Evolutionary conservation across 306 rosid species (phyloP).

Genomic region (Gastrolobium bilobum): DNA sequence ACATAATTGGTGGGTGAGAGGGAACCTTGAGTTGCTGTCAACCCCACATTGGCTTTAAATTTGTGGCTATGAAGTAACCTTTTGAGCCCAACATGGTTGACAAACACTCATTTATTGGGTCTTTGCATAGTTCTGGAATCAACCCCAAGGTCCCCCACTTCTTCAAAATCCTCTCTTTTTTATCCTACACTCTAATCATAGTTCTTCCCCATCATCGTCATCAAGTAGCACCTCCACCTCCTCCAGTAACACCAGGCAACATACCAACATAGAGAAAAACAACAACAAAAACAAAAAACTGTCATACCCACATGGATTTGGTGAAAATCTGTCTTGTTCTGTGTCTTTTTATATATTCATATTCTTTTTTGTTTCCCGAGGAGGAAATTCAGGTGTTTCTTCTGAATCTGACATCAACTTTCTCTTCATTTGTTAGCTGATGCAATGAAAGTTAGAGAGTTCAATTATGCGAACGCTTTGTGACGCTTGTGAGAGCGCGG

Average conservation of each 20-base stretch:
- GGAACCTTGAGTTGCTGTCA: slow-evolving; percentile 51
- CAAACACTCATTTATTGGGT: slow-evolving; percentile 51
- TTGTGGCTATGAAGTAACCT: slow-evolving; percentile 70
- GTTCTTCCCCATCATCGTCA: slow-evolving; percentile 53
- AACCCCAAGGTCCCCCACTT: slow-evolving; percentile 28
- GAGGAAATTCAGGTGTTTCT: slow-evolving; percentile 28
- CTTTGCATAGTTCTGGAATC: slow-evolving; percentile 54
- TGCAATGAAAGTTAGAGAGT: slow-evolving; percentile 73
- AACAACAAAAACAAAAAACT: not conserved
- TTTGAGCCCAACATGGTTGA: slow-evolving; percentile 52
- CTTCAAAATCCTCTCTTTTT: slow-evolving; percentile 42
- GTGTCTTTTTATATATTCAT: not conserved
- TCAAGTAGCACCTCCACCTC: slow-evolving; percentile 42
- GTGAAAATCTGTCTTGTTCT: slow-evolving; percentile 66
- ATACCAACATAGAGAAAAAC: slow-evolving; percentile 36
- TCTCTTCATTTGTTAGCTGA: slow-evolving; percentile 45
- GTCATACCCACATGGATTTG: slow-evolving; percentile 56
- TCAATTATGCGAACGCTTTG: slow-evolving; percentile 95
- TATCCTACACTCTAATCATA: slow-evolving; percentile 38
- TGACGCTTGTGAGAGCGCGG: slow-evolving; percentile 97
- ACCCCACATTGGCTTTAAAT: slow-evolving; percentile 62
- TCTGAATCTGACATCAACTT: slow-evolving; percentile 45
- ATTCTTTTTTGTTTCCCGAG: not conserved
- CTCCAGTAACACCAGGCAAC: slow-evolving; percentile 19
- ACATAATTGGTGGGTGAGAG: slow-evolving; percentile 69